Conservation (phyloP, 768 basidiomycete species). For the Mycena metata region DNA sequence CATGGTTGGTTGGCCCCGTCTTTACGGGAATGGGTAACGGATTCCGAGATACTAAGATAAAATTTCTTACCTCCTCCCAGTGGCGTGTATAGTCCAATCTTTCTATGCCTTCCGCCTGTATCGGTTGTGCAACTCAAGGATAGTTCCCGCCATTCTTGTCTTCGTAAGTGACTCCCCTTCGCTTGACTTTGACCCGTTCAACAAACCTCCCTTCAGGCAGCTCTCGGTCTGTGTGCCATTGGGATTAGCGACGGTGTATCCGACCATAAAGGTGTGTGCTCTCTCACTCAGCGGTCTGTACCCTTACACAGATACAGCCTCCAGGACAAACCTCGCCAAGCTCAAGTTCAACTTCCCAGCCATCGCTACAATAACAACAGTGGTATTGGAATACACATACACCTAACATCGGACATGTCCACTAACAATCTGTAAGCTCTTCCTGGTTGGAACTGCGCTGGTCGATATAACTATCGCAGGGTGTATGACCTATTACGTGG, state of each 20-base stretch:
- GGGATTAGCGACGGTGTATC: too few relatives aligned
- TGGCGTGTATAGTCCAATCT: constrained; percentile 1
- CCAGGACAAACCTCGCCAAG: too few relatives aligned
- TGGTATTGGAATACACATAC: background rate
- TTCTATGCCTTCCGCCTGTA: constrained; percentile 15
- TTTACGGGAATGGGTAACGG: background rate
- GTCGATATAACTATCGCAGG: background rate
- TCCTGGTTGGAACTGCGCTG: background rate
- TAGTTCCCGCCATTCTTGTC: background rate
- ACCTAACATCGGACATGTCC: too few relatives aligned
- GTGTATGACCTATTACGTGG: background rate
- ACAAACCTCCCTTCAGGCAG: too few relatives aligned
- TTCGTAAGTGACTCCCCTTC: background rate
- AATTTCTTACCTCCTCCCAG: background rate
- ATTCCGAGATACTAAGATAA: too few relatives aligned
- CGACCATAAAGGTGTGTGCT: too few relatives aligned
- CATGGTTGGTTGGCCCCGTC: background rate
- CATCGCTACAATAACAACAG: background rate
- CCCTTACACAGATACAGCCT: too few relatives aligned
- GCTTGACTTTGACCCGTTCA: too few relatives aligned
- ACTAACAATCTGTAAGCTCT: background rate
- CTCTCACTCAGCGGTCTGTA: too few relatives aligned
- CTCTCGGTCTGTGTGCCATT: too few relatives aligned
- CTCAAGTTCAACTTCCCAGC: too few relatives aligned
- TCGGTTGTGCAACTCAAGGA: background rate